These are phyloP conservation scores for Vigna reflexopilosa DNA, from an alignment of 306 rosid species.

Conservation along the genomic window DNA sequence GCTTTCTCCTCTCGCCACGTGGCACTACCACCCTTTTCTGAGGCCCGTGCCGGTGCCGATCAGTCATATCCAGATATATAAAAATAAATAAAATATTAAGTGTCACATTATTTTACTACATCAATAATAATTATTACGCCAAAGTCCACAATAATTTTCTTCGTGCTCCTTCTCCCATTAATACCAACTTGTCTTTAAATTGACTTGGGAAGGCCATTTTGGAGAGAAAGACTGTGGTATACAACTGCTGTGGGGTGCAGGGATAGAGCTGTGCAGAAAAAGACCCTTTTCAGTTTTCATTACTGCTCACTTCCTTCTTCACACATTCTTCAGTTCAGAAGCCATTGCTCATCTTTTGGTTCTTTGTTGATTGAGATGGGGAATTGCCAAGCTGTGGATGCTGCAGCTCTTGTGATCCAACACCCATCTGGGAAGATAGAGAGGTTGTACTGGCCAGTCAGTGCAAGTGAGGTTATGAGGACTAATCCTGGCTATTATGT, in stretches of 20 bases:
- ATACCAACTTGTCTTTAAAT: constrained; percentile 55
- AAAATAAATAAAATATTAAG: not conserved
- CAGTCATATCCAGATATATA: constrained; percentile 34
- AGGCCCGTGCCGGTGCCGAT: constrained; percentile 62
- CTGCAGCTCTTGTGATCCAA: constrained; percentile 95
- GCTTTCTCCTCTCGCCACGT: constrained; percentile 70
- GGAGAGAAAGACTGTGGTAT: constrained; percentile 10
- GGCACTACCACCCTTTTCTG: constrained; percentile 55
- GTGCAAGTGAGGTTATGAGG: constrained; percentile 88
- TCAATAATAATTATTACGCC: constrained; percentile 31
- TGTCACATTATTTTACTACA: constrained; percentile 40
- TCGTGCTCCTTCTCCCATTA: constrained; percentile 43
- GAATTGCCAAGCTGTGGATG: constrained; percentile 94
- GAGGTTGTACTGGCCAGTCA: constrained; percentile 78
- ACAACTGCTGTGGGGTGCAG: constrained; percentile 34
- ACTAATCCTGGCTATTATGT: constrained; percentile 89
- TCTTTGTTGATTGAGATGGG: constrained; percentile 61
- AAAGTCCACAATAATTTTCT: constrained; percentile 29
- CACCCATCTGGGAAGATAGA: constrained; percentile 88
- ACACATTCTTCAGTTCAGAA: constrained; percentile 26
- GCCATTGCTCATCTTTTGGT: not conserved
- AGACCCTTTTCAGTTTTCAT: constrained; percentile 50
- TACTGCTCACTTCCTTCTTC: constrained; percentile 29
- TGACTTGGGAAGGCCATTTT: constrained; percentile 62
- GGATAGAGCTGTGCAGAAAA: constrained; percentile 62